Base-by-base conservation (phyloP, 2,329 filamentous ascomycete species). In the Cladosporium sp. region DNA sequence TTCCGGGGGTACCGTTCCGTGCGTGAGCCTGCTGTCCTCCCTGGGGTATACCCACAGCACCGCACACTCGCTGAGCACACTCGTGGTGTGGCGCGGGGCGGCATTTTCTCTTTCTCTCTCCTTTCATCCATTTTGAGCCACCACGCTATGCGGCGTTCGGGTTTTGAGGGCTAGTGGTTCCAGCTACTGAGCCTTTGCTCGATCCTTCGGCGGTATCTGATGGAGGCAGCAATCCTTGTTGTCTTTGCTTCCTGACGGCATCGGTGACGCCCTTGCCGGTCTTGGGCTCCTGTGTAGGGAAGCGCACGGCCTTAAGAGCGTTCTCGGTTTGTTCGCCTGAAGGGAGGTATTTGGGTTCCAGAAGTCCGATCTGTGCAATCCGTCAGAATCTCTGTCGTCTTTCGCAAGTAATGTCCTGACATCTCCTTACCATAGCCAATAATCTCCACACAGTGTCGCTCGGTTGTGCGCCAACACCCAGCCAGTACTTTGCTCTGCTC, bases 381-480 rank as follows among this genome's bases (percentile, higher is more conserved):
- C 65, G 19, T 44, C 24, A 47, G 25, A 34, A 17, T 34, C n/a
- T 12, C 24, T 39, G 53, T 17, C 22, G 32, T 20, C 24, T 24
- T n/a, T 47, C 12, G n/a, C 25, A 22, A n/a, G 2, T 28, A 5
- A 8, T 13, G 17, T 10, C 8, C 20, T 3, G 17, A 17, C 25
- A 3, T 15, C 12, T 4, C 60, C 68, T 54, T 70, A 92, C 90
- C 90, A 96, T 88, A 57, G 83, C 83, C 66, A 99, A 77, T 67
- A 97, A 74, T 71, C 90, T 82, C 92, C 92, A 96, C 35, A 89
- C 90, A 3, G 90, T 86, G 65, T 97, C 90, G 61, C 89, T 92
- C 9, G 94, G 94, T 77, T 99, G 94, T 57, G 94, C 94, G 1
- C 94, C 94, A 3, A 97, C 93, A 71, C 94, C 94, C 35, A 99